Evolutionary conservation across 1,284 basidiomycete species (phyloP).

Genomic region (Tilletia walkeri): DNA sequence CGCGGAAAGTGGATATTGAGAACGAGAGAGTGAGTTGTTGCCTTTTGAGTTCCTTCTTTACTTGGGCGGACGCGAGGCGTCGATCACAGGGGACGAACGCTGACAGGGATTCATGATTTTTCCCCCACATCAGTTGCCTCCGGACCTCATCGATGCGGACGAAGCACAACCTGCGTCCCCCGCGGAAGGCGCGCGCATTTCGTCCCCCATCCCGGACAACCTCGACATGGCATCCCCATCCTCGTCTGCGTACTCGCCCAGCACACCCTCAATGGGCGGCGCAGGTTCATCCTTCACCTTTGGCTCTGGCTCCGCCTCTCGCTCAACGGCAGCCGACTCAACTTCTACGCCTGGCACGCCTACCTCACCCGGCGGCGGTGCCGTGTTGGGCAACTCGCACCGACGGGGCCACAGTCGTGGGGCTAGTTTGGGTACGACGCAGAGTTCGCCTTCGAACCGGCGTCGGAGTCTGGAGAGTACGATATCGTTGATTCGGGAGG

Average conservation of each 20-base stretch:
- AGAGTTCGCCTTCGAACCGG: constrained; percentile 89
- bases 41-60: background rate
- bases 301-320: constrained; percentile 2
- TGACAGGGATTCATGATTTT: background rate
- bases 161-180: constrained; percentile 67
- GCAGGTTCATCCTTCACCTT: background rate
- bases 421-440: constrained; percentile 90
- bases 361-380: constrained; percentile 19
- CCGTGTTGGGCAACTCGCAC: constrained; percentile 24
- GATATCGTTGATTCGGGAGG: constrained; percentile 80
- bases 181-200: constrained; percentile 59
- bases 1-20: constrained; percentile 97
- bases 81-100: no score
- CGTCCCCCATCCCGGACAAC: constrained; percentile 58
- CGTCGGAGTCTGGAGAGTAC: constrained; percentile 91
- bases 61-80: background rate
- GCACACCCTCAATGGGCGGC: constrained; percentile 36
- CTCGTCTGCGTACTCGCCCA: constrained; percentile 30
- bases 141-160: constrained; percentile 86
- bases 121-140: constrained; percentile 64
- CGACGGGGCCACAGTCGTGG: constrained; percentile 77
- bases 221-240: constrained; percentile 24
- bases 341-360: constrained; percentile 18
- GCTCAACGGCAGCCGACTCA: no score
- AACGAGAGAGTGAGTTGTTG: constrained; percentile 66